Evolutionary conservation across 129 eudicot species (phyloP).

Genomic region (Pseudognaphalium luteoalbum): DNA sequence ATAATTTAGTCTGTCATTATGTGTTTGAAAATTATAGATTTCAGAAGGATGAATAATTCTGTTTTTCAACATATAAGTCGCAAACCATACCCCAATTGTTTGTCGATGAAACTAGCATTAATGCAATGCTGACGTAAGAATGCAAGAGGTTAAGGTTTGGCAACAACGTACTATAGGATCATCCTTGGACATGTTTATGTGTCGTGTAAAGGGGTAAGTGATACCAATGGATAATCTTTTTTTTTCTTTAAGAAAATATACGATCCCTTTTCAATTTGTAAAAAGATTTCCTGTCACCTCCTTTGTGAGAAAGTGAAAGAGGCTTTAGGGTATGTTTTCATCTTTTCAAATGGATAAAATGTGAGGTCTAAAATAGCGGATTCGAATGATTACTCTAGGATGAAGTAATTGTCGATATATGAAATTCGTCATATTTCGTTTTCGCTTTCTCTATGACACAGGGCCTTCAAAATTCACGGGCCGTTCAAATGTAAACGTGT

Average conservation of each 20-base stretch:
- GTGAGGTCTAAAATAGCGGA: not conserved
- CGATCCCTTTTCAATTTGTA: conserved; percentile 10
- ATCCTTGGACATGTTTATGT: conserved; percentile 28
- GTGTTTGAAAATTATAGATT: too few species aligned
- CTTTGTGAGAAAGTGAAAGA: conserved; percentile 15
- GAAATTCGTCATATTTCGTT: too few species aligned
- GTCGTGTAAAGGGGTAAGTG: conserved; percentile 33
- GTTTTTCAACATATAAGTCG: not conserved
- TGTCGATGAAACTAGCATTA: not conserved
- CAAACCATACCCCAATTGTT: not conserved
- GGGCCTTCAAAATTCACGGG: too few species aligned
- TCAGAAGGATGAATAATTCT: too few species aligned
- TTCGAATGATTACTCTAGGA: not conserved
- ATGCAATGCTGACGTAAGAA: not conserved
- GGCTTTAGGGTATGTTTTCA: conserved; percentile 3
- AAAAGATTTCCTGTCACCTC: conserved; percentile 34
- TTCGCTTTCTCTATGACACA: too few species aligned
- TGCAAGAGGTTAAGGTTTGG: conserved; percentile 20
- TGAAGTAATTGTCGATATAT: not conserved
- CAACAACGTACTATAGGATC: conserved; percentile 3
- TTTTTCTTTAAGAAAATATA: conserved; percentile 6
- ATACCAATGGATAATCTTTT: conserved; percentile 28
- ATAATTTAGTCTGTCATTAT: too few species aligned
- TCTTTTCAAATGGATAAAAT: conserved; percentile 2
- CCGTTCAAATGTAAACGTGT: too few species aligned